Evolutionary conservation across 225 moss, liverwort and hornwort genomes (phyloP).

Genomic region (Ulota crispa): DNA sequence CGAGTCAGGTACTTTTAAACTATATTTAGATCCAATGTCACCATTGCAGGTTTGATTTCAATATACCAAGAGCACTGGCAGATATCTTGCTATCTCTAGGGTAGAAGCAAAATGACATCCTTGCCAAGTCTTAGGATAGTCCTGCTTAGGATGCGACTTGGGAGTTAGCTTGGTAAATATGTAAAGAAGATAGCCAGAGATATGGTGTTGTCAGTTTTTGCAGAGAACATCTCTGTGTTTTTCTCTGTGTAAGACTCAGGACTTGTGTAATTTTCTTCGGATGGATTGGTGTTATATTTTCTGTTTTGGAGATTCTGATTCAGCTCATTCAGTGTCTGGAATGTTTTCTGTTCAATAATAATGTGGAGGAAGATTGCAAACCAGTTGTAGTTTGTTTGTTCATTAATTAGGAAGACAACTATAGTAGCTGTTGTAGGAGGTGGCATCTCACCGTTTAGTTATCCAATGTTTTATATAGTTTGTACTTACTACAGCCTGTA

Average conservation of each 20-base stretch:
- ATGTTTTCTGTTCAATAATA: not conserved
- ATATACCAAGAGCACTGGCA: not conserved
- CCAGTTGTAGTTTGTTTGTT: not conserved
- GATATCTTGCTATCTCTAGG: not conserved
- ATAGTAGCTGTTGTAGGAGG: no score
- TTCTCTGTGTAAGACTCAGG: not conserved
- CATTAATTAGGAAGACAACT: no score
- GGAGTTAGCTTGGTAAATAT: not conserved
- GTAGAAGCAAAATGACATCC: not conserved
- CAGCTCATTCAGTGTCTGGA: not conserved
- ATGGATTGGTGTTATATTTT: conserved; percentile 7
- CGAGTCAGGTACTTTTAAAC: not conserved
- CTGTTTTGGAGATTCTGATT: not conserved
- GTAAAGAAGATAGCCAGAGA: not conserved
- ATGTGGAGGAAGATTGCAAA: not conserved
- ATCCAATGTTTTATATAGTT: no score
- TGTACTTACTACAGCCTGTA: no score
- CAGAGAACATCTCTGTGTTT: conserved; percentile 5
- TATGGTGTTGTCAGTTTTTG: not conserved
- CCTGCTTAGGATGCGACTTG: not conserved
- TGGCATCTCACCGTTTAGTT: no score
- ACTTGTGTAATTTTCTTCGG: conserved; percentile 6
- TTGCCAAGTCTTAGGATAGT: not conserved
- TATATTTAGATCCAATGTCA: conserved; percentile 2
- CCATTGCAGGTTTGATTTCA: not conserved